Evolutionary conservation across 1,284 basidiomycete species (phyloP), one percentile per base, ranked within the genome.

Genomic region (Mycena sp.): DNA sequence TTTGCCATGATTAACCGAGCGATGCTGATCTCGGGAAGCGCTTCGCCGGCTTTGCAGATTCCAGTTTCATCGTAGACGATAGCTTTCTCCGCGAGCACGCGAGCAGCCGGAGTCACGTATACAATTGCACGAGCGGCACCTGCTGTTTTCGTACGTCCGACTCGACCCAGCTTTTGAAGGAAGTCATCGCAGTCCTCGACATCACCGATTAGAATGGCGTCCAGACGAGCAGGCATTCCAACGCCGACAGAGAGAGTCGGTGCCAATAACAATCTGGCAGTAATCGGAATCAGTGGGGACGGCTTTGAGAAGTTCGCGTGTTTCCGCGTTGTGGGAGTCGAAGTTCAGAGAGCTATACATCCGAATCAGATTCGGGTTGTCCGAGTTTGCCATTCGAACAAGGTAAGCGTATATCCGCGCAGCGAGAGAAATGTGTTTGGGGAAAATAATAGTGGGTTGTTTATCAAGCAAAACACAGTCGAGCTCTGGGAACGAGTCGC

Each of bases 401-500:
- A 52, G 37, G 12, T 52, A 37, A 12, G 9, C n/a, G 32, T 25
- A 51, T 3, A 52, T 52, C 52, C 11, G 65, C 29, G 46, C 40
- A 3, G 58, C 64, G 14, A 70, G 45, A 5, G 65, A 50, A 28
- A 71, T 68, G 3, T 61, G 58, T 19, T 41, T 32, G 26, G 66
- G 67, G 41, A 69, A 73, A 0, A 73, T 59, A 35, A 71, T 35
- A 5, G 58, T 63, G 28, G 66, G 67, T 19, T 63, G 43, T 1
- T 58, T 43, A 7, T 44, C 60, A 4, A 11, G 23, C 1, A 67
- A 45, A 16, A 69, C 37, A 70, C 70, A 73, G 19, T 58, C 58
- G 9, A 73, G 35, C 35, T 73, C 65, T 1, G 67, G 68, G 50
- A 70, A 73, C 7, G 35, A 17, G 12, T 21, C 26, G 9, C 67